Evolutionary conservation across 1,139 yeast species (phyloP), one percentile per base, ranked within the genome.

Genomic region (Yamadazyma aaseri): DNA sequence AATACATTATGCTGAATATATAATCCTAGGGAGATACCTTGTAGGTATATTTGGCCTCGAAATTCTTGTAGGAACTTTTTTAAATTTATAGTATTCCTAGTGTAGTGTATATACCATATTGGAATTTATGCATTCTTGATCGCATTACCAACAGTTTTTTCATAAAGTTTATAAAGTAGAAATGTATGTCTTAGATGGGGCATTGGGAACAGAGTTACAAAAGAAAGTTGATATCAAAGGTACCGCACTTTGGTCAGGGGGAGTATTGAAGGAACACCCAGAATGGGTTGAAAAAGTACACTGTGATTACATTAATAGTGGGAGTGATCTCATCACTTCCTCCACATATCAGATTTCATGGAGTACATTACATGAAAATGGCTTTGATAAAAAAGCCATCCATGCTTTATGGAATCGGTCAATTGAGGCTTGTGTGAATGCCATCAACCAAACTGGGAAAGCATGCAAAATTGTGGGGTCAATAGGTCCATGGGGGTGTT

Each of bases 401-500:
- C 27, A 26, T 6, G 32, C 34, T 3, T 39, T 65, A 16, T 69
- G 73, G 71, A 41, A 44, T 20, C 41, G 39, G 22, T 48, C 73
- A 2, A 52, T 68, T 10, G 47, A 47, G 11, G 63, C 60, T 17
- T 31, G 33, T 12, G 6, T 15, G 13, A 10, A 5, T 8, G 20
- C 29, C 7, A 26, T 16, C 5, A 20, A 4, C 6, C 11, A 31
- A 15, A 15, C 25, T 13, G 27, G 26, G 5, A 25, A 31, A 17
- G 10, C 20, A n/a, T 16, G 28, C 13, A 26, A 26, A 8, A 17
- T 38, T 4, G 29, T 31, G 3, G 89, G 81, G 0, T 75, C 84
- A 7, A 52, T 81, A n/a, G 92, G 90, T 0, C 87, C 92, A 0
- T 83, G 76, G 49, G 90, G 89, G 1, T 81, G 86, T 0, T 76